These are phyloP conservation scores for Fusarium austroafricanum DNA, from an alignment of 2,329 filamentous ascomycete species.

Conservation along the genomic window DNA sequence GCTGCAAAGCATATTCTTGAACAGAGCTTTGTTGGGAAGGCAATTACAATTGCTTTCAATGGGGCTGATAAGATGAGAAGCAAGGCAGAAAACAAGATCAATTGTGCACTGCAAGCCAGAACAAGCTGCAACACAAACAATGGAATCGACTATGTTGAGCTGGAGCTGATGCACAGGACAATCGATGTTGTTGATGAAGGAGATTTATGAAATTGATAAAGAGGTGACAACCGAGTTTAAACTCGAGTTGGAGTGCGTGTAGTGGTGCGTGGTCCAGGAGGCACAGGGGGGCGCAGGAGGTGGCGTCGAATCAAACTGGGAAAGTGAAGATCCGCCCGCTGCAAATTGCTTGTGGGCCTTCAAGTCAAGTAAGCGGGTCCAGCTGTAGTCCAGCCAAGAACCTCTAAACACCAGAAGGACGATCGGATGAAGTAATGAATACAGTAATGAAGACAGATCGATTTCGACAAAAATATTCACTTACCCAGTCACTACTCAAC, in stretches of 20 bases:
- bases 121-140: conserved; percentile 28
- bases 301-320: conserved; percentile 45
- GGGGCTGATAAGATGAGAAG: conserved; percentile 1
- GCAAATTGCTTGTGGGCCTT: conserved; percentile 45
- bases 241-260: conserved; percentile 28
- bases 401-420: conserved; percentile 27
- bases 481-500: conserved; percentile 22
- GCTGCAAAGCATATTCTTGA: conserved; percentile 27
- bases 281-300: conserved; percentile 46
- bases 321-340: conserved; percentile 46
- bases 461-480: background rate
- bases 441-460: background rate
- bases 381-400: conserved; percentile 24
- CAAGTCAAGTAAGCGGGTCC: conserved; percentile 33
- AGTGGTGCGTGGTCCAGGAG: conserved; percentile 40
- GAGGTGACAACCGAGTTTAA: conserved; percentile 34
- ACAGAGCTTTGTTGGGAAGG: conserved; percentile 23
- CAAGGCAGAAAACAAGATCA: background rate
- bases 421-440: conserved; percentile 11
- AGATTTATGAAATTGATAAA: conserved; percentile 34
- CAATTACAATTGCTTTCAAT: conserved; percentile 9
- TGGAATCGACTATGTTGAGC: conserved; percentile 16
- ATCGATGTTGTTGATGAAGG: conserved; percentile 32
- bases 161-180: conserved; percentile 23
- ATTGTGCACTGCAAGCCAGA: conserved; percentile 22